Evolutionary conservation across 768 basidiomycete species (phyloP), one percentile per base, ranked within the genome.

Genomic region (Boletus pseudopeckii): DNA sequence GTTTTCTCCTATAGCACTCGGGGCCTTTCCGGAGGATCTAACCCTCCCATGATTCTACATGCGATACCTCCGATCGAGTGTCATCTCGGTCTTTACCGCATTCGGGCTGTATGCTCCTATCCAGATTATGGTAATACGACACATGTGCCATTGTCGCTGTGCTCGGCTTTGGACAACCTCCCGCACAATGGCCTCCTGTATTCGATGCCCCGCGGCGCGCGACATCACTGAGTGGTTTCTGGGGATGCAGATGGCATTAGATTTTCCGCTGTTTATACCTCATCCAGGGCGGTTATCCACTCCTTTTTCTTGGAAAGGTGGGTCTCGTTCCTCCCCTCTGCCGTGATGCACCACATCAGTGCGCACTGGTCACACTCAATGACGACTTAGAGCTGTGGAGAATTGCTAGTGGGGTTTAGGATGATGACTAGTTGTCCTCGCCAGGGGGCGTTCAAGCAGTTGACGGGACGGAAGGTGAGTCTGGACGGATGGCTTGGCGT

Each of bases 251-350:
- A 8, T 77, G 74, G 77, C 74, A 77, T 48, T 70, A 73, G 43
- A 55, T 55, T 22, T 64, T 70, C 51, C 71, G 76, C 20, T 64
- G 55, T 5, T 24, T 39, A 4, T 75, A 74, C 54, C 43, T 73
- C 18, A 4, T 45, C 42, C 26, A 71, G 5, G 76, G 75, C 13
- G 63, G 61, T 3, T 51, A 50, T 14, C 71, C 70, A 2, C 43
- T 64, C 62, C 20, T 54, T 66, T 30, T 26, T 26, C 24, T 26
- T 26, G 24, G 6, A 26, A 26, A 5, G 24, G 24, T 26, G 24
- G 6, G 38, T 83, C 14, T 60, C 77, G 5, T 88, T 87, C 63
- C 54, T 80, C 2, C 62, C 78, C 4, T 88, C 86, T 0, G 84
- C 74, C 2, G 34, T 83, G 8, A 62, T 85, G 11, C 87, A 88